phyloP scores from a whole-genome alignment of 1,139 yeast genomes.

The Yamadazyma atlantica region DNA sequence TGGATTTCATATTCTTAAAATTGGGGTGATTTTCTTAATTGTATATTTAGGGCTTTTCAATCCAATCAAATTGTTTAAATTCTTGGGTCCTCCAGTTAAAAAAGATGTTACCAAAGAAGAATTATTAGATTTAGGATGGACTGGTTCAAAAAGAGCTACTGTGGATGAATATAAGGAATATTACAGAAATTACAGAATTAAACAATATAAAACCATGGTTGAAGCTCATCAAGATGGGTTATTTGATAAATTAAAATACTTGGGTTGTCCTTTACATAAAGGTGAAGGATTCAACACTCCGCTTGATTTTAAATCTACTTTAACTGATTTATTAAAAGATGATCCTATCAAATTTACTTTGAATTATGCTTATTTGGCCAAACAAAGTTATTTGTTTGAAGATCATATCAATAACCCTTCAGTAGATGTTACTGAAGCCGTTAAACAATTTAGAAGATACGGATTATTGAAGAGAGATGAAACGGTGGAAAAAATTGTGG shows the following conservation, averaged over 20 bases:
- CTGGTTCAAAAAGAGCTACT: slow-evolving; percentile 77
- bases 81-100: slow-evolving; percentile 27
- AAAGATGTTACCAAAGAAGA: slow-evolving; percentile 51
- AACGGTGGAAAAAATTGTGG: slow-evolving; percentile 38
- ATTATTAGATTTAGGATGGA: slow-evolving; percentile 81
- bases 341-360: slow-evolving; percentile 41
- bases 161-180: slow-evolving; percentile 70
- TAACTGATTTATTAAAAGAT: slow-evolving; percentile 27
- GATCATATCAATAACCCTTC: slow-evolving; percentile 32
- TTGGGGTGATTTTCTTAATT: slow-evolving; percentile 52
- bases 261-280: slow-evolving; percentile 60
- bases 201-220: slow-evolving; percentile 74
- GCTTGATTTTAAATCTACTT: slow-evolving; percentile 27
- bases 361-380: slow-evolving; percentile 53
- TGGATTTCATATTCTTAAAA: slow-evolving; percentile 65
- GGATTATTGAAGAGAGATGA: slow-evolving; percentile 57
- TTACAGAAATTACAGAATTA: slow-evolving; percentile 64
- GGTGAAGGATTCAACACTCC: slow-evolving; percentile 88
- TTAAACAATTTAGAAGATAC: slow-evolving; percentile 58
- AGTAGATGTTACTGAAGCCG: slow-evolving; percentile 34
- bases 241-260: slow-evolving; percentile 55
- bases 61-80: slow-evolving; percentile 49
- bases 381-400: slow-evolving; percentile 49
- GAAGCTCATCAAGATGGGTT: slow-evolving; percentile 76
- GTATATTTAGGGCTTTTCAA: slow-evolving; percentile 73